A percentile compares a stretch with the other conserved stretches of the same genome.
These are phyloP conservation scores for Aureobasidium sp. DNA, from an alignment of 2,329 filamentous ascomycete species.

Conservation along the genomic window DNA sequence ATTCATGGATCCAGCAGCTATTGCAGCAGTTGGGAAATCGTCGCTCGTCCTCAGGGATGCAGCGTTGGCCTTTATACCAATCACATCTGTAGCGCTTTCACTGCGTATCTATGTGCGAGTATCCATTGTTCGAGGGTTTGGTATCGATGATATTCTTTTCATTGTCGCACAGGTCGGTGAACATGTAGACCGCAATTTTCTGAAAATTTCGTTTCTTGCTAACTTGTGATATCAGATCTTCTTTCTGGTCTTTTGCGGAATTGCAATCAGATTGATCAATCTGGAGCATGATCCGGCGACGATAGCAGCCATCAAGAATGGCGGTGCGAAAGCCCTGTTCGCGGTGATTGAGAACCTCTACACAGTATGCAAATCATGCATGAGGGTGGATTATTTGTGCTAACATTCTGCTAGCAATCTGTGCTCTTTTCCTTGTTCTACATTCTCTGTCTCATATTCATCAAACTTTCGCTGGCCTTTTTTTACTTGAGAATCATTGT, in stretches of 20 bases:
- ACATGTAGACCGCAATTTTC: too few species aligned
- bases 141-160: neutral
- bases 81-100: neutral
- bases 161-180: neutral
- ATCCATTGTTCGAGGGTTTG: conserved; percentile 1
- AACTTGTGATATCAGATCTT: neutral
- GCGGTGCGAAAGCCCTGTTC: neutral
- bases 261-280: neutral
- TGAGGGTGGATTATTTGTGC: neutral
- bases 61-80: neutral
- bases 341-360: neutral
- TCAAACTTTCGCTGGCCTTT: conserved; percentile 40
- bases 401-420: neutral
- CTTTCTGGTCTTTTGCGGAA: neutral
- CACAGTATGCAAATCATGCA: neutral
- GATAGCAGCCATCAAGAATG: neutral
- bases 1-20: neutral
- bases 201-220: too few species aligned
- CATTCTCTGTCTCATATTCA: conserved; percentile 32
- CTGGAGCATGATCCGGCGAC: neutral
- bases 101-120: neutral
- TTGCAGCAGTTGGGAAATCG: neutral
- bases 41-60: neutral
- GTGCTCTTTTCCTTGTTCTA: conserved; percentile 31
- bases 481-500: conserved; percentile 40